Percentiles rank a stretch among this genome's conserved stretches.
Conservation (phyloP, 176 grass and related monocot genomes). For the Saccharum officinarum region DNA sequence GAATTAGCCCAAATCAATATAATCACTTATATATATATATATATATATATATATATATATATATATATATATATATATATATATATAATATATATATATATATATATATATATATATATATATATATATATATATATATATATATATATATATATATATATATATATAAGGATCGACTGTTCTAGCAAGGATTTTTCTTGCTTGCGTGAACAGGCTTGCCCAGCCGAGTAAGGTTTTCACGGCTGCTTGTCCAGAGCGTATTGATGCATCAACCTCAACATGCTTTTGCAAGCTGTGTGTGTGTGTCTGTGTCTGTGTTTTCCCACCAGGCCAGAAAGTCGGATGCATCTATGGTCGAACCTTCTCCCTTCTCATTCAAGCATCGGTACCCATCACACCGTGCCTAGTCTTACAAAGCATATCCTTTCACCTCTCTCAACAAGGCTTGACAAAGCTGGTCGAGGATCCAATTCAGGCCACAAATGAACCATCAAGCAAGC, state of each 20-base stretch:
- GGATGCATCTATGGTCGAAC: too few relatives aligned
- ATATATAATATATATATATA: too few relatives aligned
- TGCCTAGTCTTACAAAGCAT: background rate
- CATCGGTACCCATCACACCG: background rate
- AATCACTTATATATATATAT: too few relatives aligned
- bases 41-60: too few relatives aligned
- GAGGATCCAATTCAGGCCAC: background rate
- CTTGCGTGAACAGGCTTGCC: background rate
- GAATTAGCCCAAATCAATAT: too few relatives aligned
- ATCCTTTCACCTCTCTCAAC: background rate
- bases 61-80: too few relatives aligned
- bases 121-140: too few relatives aligned
- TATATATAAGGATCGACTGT: background rate
- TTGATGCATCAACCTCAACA: background rate
- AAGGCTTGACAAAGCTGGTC: background rate
- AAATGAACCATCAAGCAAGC: conserved; percentile 2
- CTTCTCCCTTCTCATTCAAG: too few relatives aligned
- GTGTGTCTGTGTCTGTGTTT: too few relatives aligned
- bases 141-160: too few relatives aligned
- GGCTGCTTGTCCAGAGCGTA: background rate
- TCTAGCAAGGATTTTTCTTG: conserved; percentile 7
- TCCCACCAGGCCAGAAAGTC: too few relatives aligned
- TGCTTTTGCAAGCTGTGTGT: background rate
- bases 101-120: too few relatives aligned
- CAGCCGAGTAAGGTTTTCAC: background rate